phyloP scores from a whole-genome alignment of 805 yeast genomes.

The Yueomyces sinensis region DNA sequence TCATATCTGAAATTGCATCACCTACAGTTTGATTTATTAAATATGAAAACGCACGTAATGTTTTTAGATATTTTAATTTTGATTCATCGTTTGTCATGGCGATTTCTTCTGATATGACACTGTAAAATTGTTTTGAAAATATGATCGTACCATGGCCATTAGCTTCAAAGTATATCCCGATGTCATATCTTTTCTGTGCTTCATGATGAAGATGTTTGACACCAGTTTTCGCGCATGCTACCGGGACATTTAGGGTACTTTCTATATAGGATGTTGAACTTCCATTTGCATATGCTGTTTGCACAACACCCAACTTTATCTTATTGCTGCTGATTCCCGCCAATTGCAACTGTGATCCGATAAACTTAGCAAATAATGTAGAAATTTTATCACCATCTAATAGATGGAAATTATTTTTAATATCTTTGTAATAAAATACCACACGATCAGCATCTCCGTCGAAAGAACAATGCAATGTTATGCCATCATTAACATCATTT shows the following conservation, averaged over 20 bases:
- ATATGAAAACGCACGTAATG: slow-evolving; percentile 47
- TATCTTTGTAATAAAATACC: slow-evolving; percentile 54
- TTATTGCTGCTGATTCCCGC: slow-evolving; percentile 25
- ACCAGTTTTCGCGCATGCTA: slow-evolving; percentile 85
- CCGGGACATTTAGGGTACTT: slow-evolving; percentile 55
- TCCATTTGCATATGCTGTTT: slow-evolving; percentile 97
- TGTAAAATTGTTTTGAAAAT: slow-evolving; percentile 44
- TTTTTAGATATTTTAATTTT: slow-evolving; percentile 33
- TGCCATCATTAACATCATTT: slow-evolving; percentile 15
- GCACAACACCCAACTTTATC: slow-evolving; percentile 67
- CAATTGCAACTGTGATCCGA: slow-evolving; percentile 38
- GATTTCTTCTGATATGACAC: slow-evolving; percentile 17
- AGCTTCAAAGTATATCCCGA: slow-evolving; percentile 95
- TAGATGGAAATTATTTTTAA: slow-evolving; percentile 30
- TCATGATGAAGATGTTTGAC: slow-evolving; percentile 90
- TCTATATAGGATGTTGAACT: slow-evolving; percentile 64
- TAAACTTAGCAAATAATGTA: slow-evolving; percentile 62
- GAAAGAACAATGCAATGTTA: slow-evolving; percentile 60
- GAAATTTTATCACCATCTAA: slow-evolving; percentile 93
- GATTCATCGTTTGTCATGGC: slow-evolving; percentile 25
- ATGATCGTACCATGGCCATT: slow-evolving; percentile 98
- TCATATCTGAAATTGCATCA: slow-evolving; percentile 87
- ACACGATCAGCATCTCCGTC: slow-evolving; percentile 98
- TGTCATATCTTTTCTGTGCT: slow-evolving; percentile 70
- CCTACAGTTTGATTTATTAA: slow-evolving; percentile 97